Base-by-base conservation (phyloP, 2,329 filamentous ascomycete genomes). In the Decorospora gaudefroyi region DNA sequence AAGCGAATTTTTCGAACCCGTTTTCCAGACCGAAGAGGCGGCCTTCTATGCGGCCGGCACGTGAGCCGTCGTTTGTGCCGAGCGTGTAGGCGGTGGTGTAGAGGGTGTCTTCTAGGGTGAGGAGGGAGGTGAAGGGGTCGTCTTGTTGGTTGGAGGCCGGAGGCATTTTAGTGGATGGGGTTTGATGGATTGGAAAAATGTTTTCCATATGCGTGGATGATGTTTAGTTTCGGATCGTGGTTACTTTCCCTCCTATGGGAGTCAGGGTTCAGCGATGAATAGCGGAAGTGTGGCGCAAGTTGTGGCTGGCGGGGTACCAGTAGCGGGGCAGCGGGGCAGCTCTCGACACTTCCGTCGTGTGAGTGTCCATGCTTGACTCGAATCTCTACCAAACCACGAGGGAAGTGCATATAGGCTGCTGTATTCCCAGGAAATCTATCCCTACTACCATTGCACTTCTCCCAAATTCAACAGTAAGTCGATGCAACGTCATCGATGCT, bases 1-100 rank as follows among this genome's bases (percentile, higher is more conserved):
- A 85, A 28, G 87, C 67, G 64, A 95, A 96, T 72, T 96, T 97
- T 61, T 96, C 89, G 60, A 93, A 97, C 0, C 91, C 92, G 54
- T 91, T 93, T 67, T 95, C 87, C 28, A 97, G 82, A 0, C 92
- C 93, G 65, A 97, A 90, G 13, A 90, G 82, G 37, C 90, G 87
- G 49, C 93, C 93, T 77, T 99, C 93, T 53, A 89, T 83, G 45
- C 85, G 84, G 26, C 93, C 93, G 21, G 88, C 86, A 46, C 80
- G 79, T 27, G 82, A 76, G 47, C 93, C 93, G 71, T 96, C 92
- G 27, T 78, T 74, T 33, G 83, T 70, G 29, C 93, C 93, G 41
- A 89, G 80, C 4, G 77, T 70, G 74, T 90, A 92, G 46, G 93
- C 93, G 70, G 92, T 83, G 30, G 81, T 76, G 75, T 96, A 96